Conservation (phyloP, 2,329 filamentous ascomycete genomes). For the Clarireedia monteithiana region DNA sequence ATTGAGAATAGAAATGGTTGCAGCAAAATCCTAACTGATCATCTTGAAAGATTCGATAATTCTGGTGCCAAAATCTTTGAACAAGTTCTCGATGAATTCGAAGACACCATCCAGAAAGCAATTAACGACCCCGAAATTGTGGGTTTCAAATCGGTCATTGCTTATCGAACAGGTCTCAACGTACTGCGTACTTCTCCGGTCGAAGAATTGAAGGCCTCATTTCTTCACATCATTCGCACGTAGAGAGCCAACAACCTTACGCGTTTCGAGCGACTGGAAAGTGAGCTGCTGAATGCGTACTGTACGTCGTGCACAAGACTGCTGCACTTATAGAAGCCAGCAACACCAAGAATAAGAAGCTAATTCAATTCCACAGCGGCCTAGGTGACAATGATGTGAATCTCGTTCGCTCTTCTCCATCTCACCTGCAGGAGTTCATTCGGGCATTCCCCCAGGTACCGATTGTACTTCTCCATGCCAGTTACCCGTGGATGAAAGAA, state of each 20-base stretch:
- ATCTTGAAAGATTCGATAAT: slow-evolving; percentile 31
- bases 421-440: slow-evolving; percentile 68
- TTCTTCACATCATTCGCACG: slow-evolving; percentile 24
- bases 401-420: slow-evolving; percentile 62
- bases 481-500: slow-evolving; percentile 75
- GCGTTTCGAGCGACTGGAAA: slow-evolving; percentile 47
- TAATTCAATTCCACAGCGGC: slow-evolving; percentile 77
- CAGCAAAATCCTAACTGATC: slow-evolving; percentile 49
- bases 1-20: slow-evolving; percentile 68
- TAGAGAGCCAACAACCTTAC: slow-evolving; percentile 16
- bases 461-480: slow-evolving; percentile 71
- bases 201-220: slow-evolving; percentile 16
- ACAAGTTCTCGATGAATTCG: slow-evolving; percentile 33
- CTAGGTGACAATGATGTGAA: slow-evolving; percentile 74
- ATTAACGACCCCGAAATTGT: slow-evolving; percentile 61
- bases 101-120: slow-evolving; percentile 44
- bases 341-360: slow-evolving; percentile 48
- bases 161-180: slow-evolving; percentile 68
- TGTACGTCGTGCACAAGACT: slow-evolving; percentile 58
- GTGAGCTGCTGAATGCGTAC: slow-evolving; percentile 60
- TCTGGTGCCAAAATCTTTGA: slow-evolving; percentile 30
- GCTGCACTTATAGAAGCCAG: slow-evolving; percentile 49
- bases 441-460: slow-evolving; percentile 59
- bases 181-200: slow-evolving; percentile 38
- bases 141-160: slow-evolving; percentile 77